Base-by-base conservation (phyloP, 2,329 filamentous ascomycete genomes). In the Colletotrichum viniferum region DNA sequence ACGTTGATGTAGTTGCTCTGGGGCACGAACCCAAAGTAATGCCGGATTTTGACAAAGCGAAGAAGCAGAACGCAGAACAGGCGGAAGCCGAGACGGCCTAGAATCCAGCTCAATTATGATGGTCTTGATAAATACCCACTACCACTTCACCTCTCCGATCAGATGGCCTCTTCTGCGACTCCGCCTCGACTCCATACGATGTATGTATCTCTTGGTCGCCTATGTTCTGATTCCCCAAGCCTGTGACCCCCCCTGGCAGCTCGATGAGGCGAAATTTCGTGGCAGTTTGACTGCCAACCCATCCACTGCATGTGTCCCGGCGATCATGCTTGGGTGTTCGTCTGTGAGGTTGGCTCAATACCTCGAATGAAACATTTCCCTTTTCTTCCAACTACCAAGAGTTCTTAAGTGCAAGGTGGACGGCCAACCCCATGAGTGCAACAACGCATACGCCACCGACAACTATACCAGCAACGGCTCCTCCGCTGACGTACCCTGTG, bases 11-110 rank as follows among this genome's bases (percentile, higher is more conserved):
- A 84, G 82, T 85, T 77, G 82, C 77, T 7, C 73, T 83, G 61
- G 82, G 82, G 8, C 79, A 82, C 68, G 76, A 79, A 52, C 79
- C 74, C 3, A 83, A 84, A 77, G 73, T 77, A n/a, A 71, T 81
- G 65, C 79, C 78, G 36, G 74, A 74, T 48, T 62, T 74, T 3
- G 74, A 74, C 38, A 60, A 24, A 8, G 26, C 28, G n/a, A 74
- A 55, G 21, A 38, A 66, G 36, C 36, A 38, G 30, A 60, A 32
- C 8, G 28, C 18, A 14, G 67, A 63, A 67, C 38, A 67, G 32
- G 43, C 63, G 61, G 26, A 60, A 61, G 34, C 65, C 12, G 74
- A 77, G 28, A 58, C 52, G 52, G 63, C 30, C 24, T 74, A 71
- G 62, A 73, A 26, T 18, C 14, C 38, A 56, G 30, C 30, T 36